Evolutionary conservation across 129 eudicot species (phyloP), one percentile per base, ranked within the genome.

Genomic region (Chrysanthemum makinoi): DNA sequence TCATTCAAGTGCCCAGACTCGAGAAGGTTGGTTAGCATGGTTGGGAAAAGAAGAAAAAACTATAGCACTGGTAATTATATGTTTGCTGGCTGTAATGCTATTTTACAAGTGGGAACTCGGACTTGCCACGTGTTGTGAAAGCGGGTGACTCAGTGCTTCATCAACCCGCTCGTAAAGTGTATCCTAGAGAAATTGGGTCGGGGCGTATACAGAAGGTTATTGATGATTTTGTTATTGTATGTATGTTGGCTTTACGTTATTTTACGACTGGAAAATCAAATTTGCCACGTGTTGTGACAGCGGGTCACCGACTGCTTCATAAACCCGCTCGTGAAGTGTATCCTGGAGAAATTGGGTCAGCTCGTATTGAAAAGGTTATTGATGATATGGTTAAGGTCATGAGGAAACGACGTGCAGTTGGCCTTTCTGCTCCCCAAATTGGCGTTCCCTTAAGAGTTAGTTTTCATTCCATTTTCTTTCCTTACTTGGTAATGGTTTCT

Each of bases 131-230:
- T 39, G 10, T 39, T 39, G 44, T 39, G 44, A 39, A 86, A 80
- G 91, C 91, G 26, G 96, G 96, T 18, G 84, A 83, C 87, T 89
- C 91, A 68, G 91, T 83, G 60, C 89, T 89, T 14, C 96, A 89
- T 43, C 84, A 89, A 77, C 84, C 89, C 3, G 87, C 96, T 0
- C 82, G 76, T 59, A 89, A 86, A 22, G 92, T 86, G 5, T 66
- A 66, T 16, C 66, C 58, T 30, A 83, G 80, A 33, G 96, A 86
- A 69, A 81, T 89, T 60, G 85, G 82, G 87, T 89, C 89, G 68
- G 87, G 77, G 24, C 84, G 85, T 60, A 57, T 89, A 54, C 87
- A 89, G 82, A 89, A 80, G 81, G 77, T 89, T 9, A 79, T 86
- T 19, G 87, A 89, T 65, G 91, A 86, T 10, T 86, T 28, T 28